Evolutionary conservation across 23 red algal genomes (phyloP).

Genomic region (Gracilaria vermiculophylla): DNA sequence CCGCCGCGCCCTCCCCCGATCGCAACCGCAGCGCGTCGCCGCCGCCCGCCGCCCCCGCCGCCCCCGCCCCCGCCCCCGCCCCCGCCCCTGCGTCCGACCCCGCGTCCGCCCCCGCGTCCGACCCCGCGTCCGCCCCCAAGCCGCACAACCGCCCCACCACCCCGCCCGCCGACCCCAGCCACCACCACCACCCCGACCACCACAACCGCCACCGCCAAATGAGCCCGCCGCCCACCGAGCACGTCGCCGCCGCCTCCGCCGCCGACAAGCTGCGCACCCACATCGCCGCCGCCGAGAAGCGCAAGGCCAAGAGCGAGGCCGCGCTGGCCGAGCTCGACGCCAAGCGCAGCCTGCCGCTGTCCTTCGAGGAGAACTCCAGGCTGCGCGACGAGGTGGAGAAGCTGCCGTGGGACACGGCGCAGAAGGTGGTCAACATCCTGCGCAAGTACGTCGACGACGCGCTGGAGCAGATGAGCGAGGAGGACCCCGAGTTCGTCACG

Average conservation of each 20-base stretch:
- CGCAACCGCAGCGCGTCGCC: background rate
- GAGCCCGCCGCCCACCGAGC: constrained; percentile 12
- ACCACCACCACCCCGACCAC: background rate
- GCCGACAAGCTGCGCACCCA: background rate
- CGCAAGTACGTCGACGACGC: constrained; percentile 61
- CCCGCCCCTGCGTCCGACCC: too few species aligned
- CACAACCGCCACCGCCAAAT: background rate
- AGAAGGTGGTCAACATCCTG: constrained; percentile 58
- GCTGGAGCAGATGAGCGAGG: constrained; percentile 24
- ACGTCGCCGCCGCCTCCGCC: background rate
- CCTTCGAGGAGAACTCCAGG: constrained; percentile 40
- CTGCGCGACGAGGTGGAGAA: constrained; percentile 59
- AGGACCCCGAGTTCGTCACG: constrained; percentile 51
- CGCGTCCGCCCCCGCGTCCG: too few species aligned
- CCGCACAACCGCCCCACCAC: too few species aligned
- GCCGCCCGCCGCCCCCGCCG: too few species aligned
- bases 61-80: too few species aligned
- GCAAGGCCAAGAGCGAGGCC: constrained; percentile 1
- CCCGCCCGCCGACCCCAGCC: background rate
- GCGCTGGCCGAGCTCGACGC: constrained; percentile 31
- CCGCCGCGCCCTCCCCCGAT: background rate
- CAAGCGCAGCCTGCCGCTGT: constrained; percentile 30
- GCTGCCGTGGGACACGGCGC: constrained; percentile 32
- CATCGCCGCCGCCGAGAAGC: constrained; percentile 27
- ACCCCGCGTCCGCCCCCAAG: too few species aligned